Evolutionary conservation across 23 red algal species (phyloP).

Genomic region (Chondrus crispus): DNA sequence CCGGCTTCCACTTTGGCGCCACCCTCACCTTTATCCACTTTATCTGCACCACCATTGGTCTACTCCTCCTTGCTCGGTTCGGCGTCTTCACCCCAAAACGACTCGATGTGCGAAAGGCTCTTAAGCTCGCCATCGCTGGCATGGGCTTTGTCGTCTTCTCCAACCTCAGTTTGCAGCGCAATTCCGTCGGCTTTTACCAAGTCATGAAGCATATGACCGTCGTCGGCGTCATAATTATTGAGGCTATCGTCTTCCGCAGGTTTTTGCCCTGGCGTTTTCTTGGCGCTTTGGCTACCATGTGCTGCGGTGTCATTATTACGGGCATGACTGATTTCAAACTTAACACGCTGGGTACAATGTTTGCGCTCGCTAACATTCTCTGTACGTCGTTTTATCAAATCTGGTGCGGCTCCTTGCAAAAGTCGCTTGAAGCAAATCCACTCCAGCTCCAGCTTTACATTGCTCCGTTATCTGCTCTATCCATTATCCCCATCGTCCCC

Average conservation of each 20-base stretch:
- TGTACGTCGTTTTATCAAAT: constrained; percentile 95
- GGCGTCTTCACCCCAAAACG: constrained; percentile 77
- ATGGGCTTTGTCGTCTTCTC: constrained; percentile 98
- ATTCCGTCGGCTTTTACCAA: constrained; percentile 95
- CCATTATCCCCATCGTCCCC: constrained; percentile 82
- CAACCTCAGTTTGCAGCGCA: constrained; percentile 93
- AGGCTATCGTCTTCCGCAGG: constrained; percentile 69
- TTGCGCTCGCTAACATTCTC: constrained; percentile 69
- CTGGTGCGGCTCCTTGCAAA: constrained; percentile 86
- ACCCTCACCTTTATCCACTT: constrained; percentile 96
- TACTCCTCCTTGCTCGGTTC: constrained; percentile 61
- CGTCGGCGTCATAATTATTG: constrained; percentile 83
- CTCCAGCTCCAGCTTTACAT: constrained; percentile 96
- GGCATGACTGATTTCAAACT: constrained; percentile 71
- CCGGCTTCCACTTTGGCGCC: constrained; percentile 80
- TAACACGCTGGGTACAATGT: constrained; percentile 75
- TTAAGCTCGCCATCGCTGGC: constrained; percentile 70
- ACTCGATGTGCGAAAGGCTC: constrained; percentile 75
- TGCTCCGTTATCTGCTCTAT: constrained; percentile 84
- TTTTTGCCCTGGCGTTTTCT: constrained; percentile 44
- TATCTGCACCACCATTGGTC: constrained; percentile 72
- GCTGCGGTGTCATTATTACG: constrained; percentile 70
- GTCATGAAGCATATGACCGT: constrained; percentile 97
- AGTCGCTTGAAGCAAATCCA: constrained; percentile 84
- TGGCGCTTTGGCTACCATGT: constrained; percentile 63